Evolutionary conservation across 257 asterid species (phyloP).

Genomic region (Marsdenia floribunda): DNA sequence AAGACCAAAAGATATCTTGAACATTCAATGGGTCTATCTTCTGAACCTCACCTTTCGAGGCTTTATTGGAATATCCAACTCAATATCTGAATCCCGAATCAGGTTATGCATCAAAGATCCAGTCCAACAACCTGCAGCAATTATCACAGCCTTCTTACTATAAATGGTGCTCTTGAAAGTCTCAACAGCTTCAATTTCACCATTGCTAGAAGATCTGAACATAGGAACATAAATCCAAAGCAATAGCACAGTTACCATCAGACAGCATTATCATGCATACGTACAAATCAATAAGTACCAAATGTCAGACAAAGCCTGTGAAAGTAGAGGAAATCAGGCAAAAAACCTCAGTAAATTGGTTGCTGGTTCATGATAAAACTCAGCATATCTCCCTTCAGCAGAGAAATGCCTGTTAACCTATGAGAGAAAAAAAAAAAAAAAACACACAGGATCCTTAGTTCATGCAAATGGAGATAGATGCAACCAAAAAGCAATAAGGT

Average conservation of each 20-base stretch:
- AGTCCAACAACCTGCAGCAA: conserved; percentile 97
- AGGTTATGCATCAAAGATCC: conserved; percentile 68
- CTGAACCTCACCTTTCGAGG: conserved; percentile 78
- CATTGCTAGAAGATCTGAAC: conserved; percentile 55
- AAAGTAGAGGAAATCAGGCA: conserved; percentile 11
- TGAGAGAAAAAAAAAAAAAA: neutral
- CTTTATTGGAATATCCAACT: conserved; percentile 66
- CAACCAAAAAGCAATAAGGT: neutral
- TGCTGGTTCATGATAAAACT: conserved; percentile 86
- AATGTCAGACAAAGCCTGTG: neutral
- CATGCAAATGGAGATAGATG: neutral
- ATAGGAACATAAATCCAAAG: neutral
- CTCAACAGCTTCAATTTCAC: conserved; percentile 71
- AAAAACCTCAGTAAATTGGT: conserved; percentile 60
- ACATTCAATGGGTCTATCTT: neutral
- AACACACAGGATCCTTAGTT: conserved; percentile 14
- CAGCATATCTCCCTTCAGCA: conserved; percentile 82
- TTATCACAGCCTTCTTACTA: conserved; percentile 65
- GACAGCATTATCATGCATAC: neutral
- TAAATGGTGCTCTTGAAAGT: conserved; percentile 62
- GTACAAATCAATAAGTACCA: neutral
- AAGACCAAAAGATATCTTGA: conserved; percentile 6
- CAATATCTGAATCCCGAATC: conserved; percentile 38
- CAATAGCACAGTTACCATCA: neutral
- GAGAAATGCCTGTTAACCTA: conserved; percentile 70